Percentiles rank a stretch among this genome's conserved stretches.
Evolutionary conservation across 768 basidiomycete genomes (phyloP).

Genomic region (Galerina marginata): DNA sequence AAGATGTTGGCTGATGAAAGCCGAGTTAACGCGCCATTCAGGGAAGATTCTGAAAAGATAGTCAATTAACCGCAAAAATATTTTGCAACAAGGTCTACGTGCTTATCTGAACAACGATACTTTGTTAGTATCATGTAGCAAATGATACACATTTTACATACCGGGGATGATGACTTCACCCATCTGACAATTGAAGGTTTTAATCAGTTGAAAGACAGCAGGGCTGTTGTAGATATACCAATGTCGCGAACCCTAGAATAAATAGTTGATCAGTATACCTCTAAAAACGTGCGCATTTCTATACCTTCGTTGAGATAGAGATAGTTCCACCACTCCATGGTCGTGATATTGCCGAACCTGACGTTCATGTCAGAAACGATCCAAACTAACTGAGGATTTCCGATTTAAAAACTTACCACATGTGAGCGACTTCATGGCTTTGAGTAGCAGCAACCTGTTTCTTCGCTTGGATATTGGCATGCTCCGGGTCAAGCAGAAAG

Average conservation of each 20-base stretch:
- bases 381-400: not conserved
- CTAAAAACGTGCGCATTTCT: slow-evolving; percentile 8
- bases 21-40: slow-evolving; percentile 84
- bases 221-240: slow-evolving; percentile 50
- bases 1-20: slow-evolving; percentile 82
- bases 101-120: no score
- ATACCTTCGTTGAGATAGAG: slow-evolving; percentile 80
- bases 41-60: slow-evolving; percentile 55
- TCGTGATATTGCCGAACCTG: slow-evolving; percentile 92
- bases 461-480: slow-evolving; percentile 72
- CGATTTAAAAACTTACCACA: slow-evolving; percentile 56
- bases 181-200: slow-evolving; percentile 51
- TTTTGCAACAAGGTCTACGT: no score
- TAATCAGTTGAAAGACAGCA: slow-evolving; percentile 8
- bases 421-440: slow-evolving; percentile 87
- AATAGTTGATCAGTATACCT: slow-evolving; percentile 2
- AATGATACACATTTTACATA: slow-evolving; percentile 32
- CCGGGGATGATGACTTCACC: slow-evolving; percentile 87
- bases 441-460: slow-evolving; percentile 80
- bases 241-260: slow-evolving; percentile 75
- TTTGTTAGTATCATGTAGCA: not conserved
- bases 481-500: slow-evolving; percentile 78
- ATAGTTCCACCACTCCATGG: slow-evolving; percentile 93
- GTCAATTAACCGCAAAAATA: slow-evolving; percentile 1
- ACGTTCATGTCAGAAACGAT: not conserved